phyloP scores from a whole-genome alignment of 805 yeast genomes.

The Candida boleticola region DNA sequence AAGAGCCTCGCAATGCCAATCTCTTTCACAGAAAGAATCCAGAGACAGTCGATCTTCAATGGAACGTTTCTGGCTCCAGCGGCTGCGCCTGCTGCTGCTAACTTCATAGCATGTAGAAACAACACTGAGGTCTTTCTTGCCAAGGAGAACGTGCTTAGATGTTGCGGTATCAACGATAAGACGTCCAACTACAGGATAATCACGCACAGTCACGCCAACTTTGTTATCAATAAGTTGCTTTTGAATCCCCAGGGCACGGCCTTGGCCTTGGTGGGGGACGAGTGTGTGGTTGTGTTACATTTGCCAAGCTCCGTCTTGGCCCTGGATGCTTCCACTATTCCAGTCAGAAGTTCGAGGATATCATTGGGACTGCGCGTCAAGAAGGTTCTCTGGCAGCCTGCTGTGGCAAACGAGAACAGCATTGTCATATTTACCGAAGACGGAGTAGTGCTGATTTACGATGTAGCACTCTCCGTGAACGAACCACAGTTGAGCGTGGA shows the following conservation, averaged over 20 bases:
- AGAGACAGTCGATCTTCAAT: background rate
- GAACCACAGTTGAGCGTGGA: slow-evolving; percentile 19
- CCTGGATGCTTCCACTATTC: background rate
- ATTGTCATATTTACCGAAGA: slow-evolving; percentile 22
- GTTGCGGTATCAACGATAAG: slow-evolving; percentile 21
- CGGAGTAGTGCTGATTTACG: slow-evolving; percentile 10
- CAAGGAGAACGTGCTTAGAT: slow-evolving; percentile 28
- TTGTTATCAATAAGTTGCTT: slow-evolving; percentile 29
- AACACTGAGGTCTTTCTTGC: slow-evolving; percentile 31
- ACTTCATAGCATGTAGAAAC: slow-evolving; percentile 7
- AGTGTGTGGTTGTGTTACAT: slow-evolving; percentile 24
- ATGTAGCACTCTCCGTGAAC: slow-evolving; percentile 15
- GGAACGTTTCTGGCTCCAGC: background rate
- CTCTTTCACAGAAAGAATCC: background rate
- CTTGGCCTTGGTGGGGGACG: slow-evolving; percentile 39
- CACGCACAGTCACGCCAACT: slow-evolving; percentile 15
- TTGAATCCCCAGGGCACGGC: slow-evolving; percentile 42
- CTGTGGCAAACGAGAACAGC: slow-evolving; percentile 17
- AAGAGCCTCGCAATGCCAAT: background rate
- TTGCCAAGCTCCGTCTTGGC: slow-evolving; percentile 20
- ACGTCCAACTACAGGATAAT: slow-evolving; percentile 21
- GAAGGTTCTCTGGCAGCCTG: slow-evolving; percentile 26
- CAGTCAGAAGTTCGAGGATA: background rate
- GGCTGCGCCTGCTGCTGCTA: background rate
- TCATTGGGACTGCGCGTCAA: background rate